Conservation (phyloP, 352 stramenopile genomes). For the Phytophthora sansomeana region DNA sequence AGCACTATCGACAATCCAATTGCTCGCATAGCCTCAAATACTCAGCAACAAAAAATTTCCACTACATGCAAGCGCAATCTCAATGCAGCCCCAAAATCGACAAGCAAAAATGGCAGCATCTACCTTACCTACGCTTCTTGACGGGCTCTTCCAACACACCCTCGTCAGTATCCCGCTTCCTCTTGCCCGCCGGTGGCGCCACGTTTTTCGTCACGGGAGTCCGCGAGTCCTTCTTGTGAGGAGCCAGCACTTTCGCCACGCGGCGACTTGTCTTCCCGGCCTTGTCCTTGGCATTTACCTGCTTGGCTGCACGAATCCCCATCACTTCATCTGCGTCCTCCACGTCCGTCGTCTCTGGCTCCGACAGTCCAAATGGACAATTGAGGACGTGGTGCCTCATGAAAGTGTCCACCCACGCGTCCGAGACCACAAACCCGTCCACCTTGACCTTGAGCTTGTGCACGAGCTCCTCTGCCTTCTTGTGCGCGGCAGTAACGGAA, state of each 20-base stretch:
- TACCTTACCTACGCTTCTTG: slow-evolving; percentile 28
- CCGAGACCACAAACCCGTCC: slow-evolving; percentile 36
- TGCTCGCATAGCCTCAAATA: too few relatives aligned
- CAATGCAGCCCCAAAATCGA: too few relatives aligned
- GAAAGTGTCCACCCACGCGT: slow-evolving; percentile 42
- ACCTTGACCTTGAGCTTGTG: slow-evolving; percentile 15
- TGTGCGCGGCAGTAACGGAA: slow-evolving; percentile 18
- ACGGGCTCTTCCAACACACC: background rate
- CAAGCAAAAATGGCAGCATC: background rate
- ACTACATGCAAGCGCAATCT: too few relatives aligned
- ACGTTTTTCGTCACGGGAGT: slow-evolving; percentile 6
- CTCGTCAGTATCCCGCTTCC: slow-evolving; percentile 22
- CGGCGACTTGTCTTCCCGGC: slow-evolving; percentile 28
- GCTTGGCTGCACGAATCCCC: background rate
- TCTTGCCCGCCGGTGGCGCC: slow-evolving; percentile 18
- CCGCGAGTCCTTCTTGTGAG: slow-evolving; percentile 12
- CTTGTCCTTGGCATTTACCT: slow-evolving; percentile 4
- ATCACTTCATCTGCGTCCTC: slow-evolving; percentile 12
- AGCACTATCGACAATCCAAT: too few relatives aligned
- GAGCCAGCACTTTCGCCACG: slow-evolving; percentile 7
- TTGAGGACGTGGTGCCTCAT: slow-evolving; percentile 35
- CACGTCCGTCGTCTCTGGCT: slow-evolving; percentile 28
- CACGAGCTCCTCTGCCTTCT: slow-evolving; percentile 24
- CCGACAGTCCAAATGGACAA: slow-evolving; percentile 36
- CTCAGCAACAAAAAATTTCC: too few relatives aligned